Percentiles rank a stretch among this genome's conserved stretches.
Conservation (phyloP, 2,329 filamentous ascomycete genomes). For the Mycogone perniciosa region DNA sequence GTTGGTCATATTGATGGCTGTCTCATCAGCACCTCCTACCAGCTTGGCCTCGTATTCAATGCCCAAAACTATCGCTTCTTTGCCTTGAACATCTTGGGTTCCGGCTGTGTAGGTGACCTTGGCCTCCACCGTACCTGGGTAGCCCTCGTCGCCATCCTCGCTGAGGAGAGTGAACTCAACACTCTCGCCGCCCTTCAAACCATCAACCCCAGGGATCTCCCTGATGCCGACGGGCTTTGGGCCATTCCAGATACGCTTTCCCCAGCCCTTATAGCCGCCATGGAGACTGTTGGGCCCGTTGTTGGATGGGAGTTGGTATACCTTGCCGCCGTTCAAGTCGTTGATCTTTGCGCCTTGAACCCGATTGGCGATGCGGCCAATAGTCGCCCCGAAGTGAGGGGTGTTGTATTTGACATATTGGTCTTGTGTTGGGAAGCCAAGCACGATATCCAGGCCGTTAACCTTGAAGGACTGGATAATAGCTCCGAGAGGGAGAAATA, state of each 20-base stretch:
- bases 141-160: constrained; percentile 80
- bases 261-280: constrained; percentile 71
- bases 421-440: constrained; percentile 70
- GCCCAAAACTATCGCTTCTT: constrained; percentile 63
- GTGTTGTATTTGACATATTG: constrained; percentile 70
- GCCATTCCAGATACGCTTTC: constrained; percentile 69
- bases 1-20: constrained; percentile 87
- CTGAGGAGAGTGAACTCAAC: constrained; percentile 62
- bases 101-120: constrained; percentile 73
- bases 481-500: constrained; percentile 68
- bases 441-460: constrained; percentile 77
- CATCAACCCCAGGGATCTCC: constrained; percentile 43
- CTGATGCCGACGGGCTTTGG: constrained; percentile 54
- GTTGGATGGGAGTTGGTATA: constrained; percentile 67
- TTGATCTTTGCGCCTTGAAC: constrained; percentile 66
- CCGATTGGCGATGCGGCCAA: constrained; percentile 79
- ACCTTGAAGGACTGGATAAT: constrained; percentile 78
- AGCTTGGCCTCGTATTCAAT: constrained; percentile 89
- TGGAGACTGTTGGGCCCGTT: constrained; percentile 72
- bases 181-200: constrained; percentile 56
- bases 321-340: constrained; percentile 61
- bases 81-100: constrained; percentile 56
- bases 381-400: constrained; percentile 87
- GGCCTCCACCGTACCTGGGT: constrained; percentile 76
- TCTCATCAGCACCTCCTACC: constrained; percentile 75